These are phyloP conservation scores for Eremochloa ophiuroides DNA, from an alignment of 176 grass and related monocot genomes.

Conservation along the genomic window DNA sequence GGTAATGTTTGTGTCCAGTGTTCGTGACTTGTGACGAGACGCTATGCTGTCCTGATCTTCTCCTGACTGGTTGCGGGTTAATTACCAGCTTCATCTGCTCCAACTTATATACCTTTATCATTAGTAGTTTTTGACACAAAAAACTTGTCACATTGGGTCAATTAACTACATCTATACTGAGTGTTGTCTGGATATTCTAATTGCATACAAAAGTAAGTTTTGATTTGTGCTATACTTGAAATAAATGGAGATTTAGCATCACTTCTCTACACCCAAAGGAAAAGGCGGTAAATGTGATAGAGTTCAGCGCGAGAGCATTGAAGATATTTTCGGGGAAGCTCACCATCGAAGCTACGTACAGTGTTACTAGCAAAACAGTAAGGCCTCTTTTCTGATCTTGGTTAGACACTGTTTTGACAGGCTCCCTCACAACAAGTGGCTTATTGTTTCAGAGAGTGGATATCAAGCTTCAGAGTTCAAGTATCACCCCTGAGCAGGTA, in stretches of 20 bases:
- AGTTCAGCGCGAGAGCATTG: conserved; percentile 77
- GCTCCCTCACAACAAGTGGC: conserved; percentile 5
- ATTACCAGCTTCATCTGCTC: background rate
- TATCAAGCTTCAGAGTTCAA: conserved; percentile 81
- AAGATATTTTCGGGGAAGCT: conserved; percentile 74
- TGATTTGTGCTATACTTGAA: conserved; percentile 54
- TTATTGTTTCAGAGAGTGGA: conserved; percentile 72
- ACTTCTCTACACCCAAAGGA: conserved; percentile 84
- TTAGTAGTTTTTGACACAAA: background rate
- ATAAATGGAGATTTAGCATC: conserved; percentile 87
- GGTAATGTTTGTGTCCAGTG: background rate
- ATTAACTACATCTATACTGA: background rate
- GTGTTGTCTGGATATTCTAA: background rate
- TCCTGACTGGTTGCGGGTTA: background rate
- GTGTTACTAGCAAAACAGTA: conserved; percentile 52
- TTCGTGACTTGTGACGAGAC: background rate
- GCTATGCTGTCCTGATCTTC: too few species aligned
- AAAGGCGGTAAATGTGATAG: conserved; percentile 73
- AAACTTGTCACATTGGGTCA: background rate
- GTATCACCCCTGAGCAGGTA: conserved; percentile 84
- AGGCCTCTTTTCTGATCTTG: conserved; percentile 1
- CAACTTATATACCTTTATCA: background rate
- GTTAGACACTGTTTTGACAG: background rate
- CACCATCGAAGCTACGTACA: conserved; percentile 79
- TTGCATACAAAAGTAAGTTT: conserved; percentile 25